Conservation (phyloP, 2,329 filamentous ascomycete species). For the Myriosclerotinia curreyana region DNA sequence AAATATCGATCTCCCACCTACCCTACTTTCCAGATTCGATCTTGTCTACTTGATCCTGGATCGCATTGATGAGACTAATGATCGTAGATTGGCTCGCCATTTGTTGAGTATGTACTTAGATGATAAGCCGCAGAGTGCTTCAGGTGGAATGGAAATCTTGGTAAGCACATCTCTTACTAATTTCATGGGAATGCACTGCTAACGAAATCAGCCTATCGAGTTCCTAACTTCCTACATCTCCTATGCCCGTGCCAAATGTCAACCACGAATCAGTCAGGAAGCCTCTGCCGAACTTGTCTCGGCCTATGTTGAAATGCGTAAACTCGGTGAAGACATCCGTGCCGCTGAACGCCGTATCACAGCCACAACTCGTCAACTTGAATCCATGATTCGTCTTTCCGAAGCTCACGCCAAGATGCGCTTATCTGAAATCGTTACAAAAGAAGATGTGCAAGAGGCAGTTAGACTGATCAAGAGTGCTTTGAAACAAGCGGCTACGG, state of each 20-base stretch:
- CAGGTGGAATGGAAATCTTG: slow-evolving; percentile 71
- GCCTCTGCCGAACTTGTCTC: slow-evolving; percentile 82
- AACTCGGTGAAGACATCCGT: slow-evolving; percentile 83
- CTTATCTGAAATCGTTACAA: slow-evolving; percentile 70
- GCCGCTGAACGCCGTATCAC: slow-evolving; percentile 94
- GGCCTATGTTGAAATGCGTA: slow-evolving; percentile 91
- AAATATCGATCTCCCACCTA: slow-evolving; percentile 96
- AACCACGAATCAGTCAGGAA: slow-evolving; percentile 75
- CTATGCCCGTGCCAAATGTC: slow-evolving; percentile 82
- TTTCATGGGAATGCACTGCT: neutral
- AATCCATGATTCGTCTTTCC: slow-evolving; percentile 95
- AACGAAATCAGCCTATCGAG: slow-evolving; percentile 67
- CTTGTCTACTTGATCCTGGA: slow-evolving; percentile 96
- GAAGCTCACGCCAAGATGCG: slow-evolving; percentile 99
- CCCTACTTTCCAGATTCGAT: slow-evolving; percentile 92
- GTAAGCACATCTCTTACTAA: slow-evolving; percentile 50
- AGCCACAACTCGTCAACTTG: slow-evolving; percentile 91
- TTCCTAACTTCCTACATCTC: slow-evolving; percentile 97
- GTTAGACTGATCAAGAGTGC: slow-evolving; percentile 90
- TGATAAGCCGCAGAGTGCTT: slow-evolving; percentile 83
- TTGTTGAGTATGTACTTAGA: slow-evolving; percentile 95
- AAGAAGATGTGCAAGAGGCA: slow-evolving; percentile 81
- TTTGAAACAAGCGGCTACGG: slow-evolving; percentile 95
- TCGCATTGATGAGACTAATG: slow-evolving; percentile 83
- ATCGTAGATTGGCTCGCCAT: slow-evolving; percentile 87